A percentile compares a stretch with the other conserved stretches of the same genome.
phyloP scores from a whole-genome alignment of 2,329 filamentous ascomycete species.

The Raffaelea arxii region DNA sequence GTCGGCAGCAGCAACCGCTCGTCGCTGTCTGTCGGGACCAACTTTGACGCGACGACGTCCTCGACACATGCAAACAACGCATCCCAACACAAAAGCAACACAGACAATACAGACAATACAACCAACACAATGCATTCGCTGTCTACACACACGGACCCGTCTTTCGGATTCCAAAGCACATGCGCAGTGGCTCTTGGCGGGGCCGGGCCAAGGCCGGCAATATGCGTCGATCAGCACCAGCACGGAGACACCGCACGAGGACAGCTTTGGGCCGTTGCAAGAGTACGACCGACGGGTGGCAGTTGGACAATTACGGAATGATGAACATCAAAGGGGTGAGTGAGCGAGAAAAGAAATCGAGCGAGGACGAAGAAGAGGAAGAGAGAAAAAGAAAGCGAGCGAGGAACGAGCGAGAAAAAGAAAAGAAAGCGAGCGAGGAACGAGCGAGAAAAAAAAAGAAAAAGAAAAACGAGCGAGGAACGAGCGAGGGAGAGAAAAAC shows the following conservation, averaged over 20 bases:
- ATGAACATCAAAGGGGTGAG: constrained; percentile 79
- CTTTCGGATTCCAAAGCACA: too few relatives aligned
- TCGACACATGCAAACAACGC: not conserved
- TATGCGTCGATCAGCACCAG: constrained; percentile 6
- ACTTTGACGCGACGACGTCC: not conserved
- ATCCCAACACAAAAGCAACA: too few relatives aligned
- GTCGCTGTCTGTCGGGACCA: too few relatives aligned
- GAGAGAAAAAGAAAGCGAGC: not conserved
- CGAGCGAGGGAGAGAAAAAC: not conserved
- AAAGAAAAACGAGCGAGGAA: too few relatives aligned
- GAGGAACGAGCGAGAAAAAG: constrained; percentile 86
- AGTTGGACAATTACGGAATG: constrained; percentile 65
- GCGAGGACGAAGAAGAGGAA: not conserved
- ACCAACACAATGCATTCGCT: constrained; percentile 4
- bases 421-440: constrained; percentile 30
- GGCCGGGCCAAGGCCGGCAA: not conserved
- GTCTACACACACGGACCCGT: constrained; percentile 8
- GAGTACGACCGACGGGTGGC: constrained; percentile 83
- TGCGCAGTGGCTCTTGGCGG: not conserved
- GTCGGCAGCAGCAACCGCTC: too few relatives aligned
- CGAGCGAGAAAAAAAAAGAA: not conserved
- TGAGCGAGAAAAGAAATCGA: constrained; percentile 10
- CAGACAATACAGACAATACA: too few relatives aligned
- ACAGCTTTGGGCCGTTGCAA: constrained; percentile 59
- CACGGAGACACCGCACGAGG: constrained; percentile 17